These are phyloP conservation scores for Kodamaea arcana DNA, from an alignment of 1,139 yeast species.

Conservation along the genomic window DNA sequence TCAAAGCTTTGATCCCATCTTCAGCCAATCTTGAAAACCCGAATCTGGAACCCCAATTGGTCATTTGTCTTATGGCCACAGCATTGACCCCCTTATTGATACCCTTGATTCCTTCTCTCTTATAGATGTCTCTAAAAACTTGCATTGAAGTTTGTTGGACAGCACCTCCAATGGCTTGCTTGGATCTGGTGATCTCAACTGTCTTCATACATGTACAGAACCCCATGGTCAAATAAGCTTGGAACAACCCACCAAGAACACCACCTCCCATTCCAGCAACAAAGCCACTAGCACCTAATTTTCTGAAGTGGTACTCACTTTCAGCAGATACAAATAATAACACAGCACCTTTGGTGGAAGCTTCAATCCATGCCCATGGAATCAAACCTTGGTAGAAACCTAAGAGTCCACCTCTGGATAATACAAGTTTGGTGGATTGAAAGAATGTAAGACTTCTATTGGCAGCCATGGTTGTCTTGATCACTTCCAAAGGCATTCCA, in stretches of 20 bases:
- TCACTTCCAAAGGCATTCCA: constrained; percentile 95
- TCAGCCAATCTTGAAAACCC: constrained; percentile 92
- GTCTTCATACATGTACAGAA: constrained; percentile 98
- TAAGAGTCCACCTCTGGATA: constrained; percentile 87
- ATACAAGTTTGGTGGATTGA: constrained; percentile 69
- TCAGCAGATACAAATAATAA: constrained; percentile 88
- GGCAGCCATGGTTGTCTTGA: constrained; percentile 98
- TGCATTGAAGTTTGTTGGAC: constrained; percentile 73
- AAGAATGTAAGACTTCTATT: constrained; percentile 68
- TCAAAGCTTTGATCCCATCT: constrained; percentile 63
- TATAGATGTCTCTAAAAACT: constrained; percentile 80
- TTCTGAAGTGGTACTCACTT: constrained; percentile 73
- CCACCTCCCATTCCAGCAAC: constrained; percentile 93
- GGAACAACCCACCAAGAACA: constrained; percentile 92
- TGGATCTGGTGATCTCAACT: constrained; percentile 88
- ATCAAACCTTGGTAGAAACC: constrained; percentile 97
- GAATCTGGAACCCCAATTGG: constrained; percentile 98
- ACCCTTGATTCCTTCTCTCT: constrained; percentile 85
- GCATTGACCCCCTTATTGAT: constrained; percentile 98
- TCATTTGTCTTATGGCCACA: constrained; percentile 97
- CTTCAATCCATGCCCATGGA: constrained; percentile 99
- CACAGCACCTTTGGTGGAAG: constrained; percentile 99
- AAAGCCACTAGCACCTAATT: constrained; percentile 65
- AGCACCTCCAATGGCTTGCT: constrained; percentile 66
- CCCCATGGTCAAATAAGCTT: constrained; percentile 94